Percentiles rank a stretch among this genome's conserved stretches.
Conservation (phyloP, 2,329 filamentous ascomycete species). For the Stemphylium vesicarium region DNA sequence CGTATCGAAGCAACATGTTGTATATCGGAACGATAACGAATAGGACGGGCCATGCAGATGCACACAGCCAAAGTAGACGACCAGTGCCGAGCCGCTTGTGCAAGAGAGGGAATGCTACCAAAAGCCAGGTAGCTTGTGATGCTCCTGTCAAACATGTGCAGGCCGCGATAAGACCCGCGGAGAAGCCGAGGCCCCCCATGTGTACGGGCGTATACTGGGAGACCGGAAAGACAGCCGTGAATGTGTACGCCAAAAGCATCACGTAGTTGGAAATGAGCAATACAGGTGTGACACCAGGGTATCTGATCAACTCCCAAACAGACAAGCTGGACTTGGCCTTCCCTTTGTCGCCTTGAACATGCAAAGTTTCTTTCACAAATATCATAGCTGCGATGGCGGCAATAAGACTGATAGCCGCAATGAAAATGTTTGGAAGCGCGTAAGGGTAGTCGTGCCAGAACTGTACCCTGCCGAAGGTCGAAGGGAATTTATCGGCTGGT, state of each 20-base stretch:
- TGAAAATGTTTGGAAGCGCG: constrained; percentile 66
- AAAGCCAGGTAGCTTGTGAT: constrained; percentile 73
- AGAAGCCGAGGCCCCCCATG: constrained; percentile 71
- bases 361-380: constrained; percentile 65
- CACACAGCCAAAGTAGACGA: constrained; percentile 66
- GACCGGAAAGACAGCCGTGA: constrained; percentile 72
- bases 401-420: constrained; percentile 61
- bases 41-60: constrained; percentile 67
- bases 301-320: constrained; percentile 62
- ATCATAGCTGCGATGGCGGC: constrained; percentile 60
- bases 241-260: constrained; percentile 72
- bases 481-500: constrained; percentile 68
- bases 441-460: constrained; percentile 73
- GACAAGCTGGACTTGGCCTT: constrained; percentile 48
- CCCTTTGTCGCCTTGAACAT: constrained; percentile 32
- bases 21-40: constrained; percentile 62
- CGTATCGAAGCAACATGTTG: constrained; percentile 62
- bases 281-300: constrained; percentile 70
- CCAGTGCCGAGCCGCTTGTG: constrained; percentile 72
- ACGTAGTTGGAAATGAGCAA: constrained; percentile 70
- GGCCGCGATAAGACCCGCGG: constrained; percentile 67
- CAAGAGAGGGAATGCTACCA: constrained; percentile 71
- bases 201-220: constrained; percentile 69
- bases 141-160: constrained; percentile 70
- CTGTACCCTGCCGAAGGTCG: constrained; percentile 59